Conservation (phyloP, 75 land plant species). For the Pinus tabuliformis region DNA sequence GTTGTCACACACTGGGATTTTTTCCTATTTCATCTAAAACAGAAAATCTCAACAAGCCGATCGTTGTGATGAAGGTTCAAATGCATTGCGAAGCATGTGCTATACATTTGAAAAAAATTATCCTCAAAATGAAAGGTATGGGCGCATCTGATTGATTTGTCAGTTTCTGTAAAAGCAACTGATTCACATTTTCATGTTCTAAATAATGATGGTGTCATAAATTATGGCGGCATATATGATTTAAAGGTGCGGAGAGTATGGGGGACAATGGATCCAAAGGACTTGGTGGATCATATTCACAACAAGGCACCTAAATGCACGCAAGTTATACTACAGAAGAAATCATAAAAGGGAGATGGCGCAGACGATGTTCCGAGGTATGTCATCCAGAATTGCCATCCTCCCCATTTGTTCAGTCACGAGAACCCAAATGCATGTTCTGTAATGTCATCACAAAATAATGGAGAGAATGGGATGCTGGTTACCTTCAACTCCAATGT, state of each 20-base stretch:
- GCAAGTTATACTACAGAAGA: conserved; percentile 18
- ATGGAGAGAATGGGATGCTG: too few species aligned
- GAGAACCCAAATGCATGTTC: too few species aligned
- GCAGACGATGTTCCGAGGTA: too few species aligned
- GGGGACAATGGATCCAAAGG: conserved; percentile 55
- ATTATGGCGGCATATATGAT: not conserved
- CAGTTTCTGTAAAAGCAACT: too few species aligned
- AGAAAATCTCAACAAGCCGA: too few species aligned
- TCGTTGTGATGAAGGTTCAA: conserved; percentile 12
- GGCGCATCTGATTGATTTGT: not conserved
- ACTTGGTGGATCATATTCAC: conserved; percentile 60
- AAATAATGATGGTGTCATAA: not conserved
- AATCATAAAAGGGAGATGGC: conserved; percentile 14
- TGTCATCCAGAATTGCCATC: too few species aligned
- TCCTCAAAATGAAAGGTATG: conserved; percentile 17
- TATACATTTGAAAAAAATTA: not conserved
- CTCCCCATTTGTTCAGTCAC: too few species aligned
- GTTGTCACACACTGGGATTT: too few species aligned
- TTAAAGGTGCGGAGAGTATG: conserved; percentile 57
- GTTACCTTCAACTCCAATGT: too few species aligned
- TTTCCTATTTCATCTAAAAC: too few species aligned
- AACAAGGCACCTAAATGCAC: conserved; percentile 59
- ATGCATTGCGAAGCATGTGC: conserved; percentile 23
- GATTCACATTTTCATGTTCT: too few species aligned
- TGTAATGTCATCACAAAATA: too few species aligned